These are phyloP conservation scores for Mercurialis annua DNA, from an alignment of 345 rosid genomes.

Conservation along the genomic window DNA sequence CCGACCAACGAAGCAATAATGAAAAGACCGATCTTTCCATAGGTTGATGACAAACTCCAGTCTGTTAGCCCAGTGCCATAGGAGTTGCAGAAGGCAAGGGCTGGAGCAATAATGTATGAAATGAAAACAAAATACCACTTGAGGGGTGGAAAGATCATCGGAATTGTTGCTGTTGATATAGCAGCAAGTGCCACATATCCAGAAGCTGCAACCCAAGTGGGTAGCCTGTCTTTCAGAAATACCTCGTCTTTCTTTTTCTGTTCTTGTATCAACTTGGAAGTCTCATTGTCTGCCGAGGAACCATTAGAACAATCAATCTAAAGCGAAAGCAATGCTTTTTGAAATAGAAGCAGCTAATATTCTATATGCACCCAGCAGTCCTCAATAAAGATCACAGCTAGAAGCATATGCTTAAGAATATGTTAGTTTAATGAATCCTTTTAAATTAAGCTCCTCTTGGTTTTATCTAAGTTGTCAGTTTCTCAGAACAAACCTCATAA, in stretches of 20 bases:
- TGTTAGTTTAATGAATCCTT: background rate
- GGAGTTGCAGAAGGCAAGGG: conserved; percentile 89
- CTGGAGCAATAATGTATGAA: conserved; percentile 85
- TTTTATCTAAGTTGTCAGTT: background rate
- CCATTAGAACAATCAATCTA: conserved; percentile 3
- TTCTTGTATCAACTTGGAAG: conserved; percentile 43
- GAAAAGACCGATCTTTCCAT: conserved; percentile 92
- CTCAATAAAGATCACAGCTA: background rate
- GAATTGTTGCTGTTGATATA: conserved; percentile 70
- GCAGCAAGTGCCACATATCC: conserved; percentile 92
- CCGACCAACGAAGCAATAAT: conserved; percentile 82
- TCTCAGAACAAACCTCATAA: background rate
- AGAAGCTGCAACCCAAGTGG: conserved; percentile 70
- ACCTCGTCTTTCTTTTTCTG: conserved; percentile 60
- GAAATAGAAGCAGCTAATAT: conserved; percentile 3
- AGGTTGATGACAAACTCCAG: conserved; percentile 74
- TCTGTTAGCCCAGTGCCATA: conserved; percentile 88
- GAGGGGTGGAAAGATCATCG: conserved; percentile 70
- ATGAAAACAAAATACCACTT: conserved; percentile 82
- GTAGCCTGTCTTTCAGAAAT: conserved; percentile 76
- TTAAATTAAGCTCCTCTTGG: background rate
- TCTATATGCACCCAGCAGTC: background rate
- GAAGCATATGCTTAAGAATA: background rate
- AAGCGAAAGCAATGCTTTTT: conserved; percentile 10
- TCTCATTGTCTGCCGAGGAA: conserved; percentile 45